Conservation (phyloP, 208 protist genomes). For the Herpetomonas tarakana region DNA sequence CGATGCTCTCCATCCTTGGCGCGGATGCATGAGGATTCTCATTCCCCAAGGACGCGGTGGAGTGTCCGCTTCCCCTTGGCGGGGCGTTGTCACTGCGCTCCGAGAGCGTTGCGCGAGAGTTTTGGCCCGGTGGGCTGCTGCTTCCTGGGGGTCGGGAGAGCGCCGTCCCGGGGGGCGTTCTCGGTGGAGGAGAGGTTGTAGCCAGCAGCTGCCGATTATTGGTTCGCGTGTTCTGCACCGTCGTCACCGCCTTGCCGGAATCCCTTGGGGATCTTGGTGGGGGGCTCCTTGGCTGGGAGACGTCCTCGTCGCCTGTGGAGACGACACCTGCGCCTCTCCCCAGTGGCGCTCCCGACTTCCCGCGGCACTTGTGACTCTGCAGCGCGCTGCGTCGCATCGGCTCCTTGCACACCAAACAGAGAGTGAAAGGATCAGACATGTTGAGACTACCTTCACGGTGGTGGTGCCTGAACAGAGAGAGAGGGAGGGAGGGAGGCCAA, state of each 20-base stretch:
- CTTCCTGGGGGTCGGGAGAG: too few relatives aligned
- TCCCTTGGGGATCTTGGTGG: not conserved
- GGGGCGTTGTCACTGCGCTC: too few relatives aligned
- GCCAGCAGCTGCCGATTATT: not conserved
- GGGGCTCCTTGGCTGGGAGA: too few relatives aligned
- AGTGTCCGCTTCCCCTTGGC: too few relatives aligned
- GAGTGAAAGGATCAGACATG: not conserved
- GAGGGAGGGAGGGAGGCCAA: not conserved
- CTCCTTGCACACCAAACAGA: not conserved
- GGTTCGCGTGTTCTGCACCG: not conserved
- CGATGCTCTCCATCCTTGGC: not conserved
- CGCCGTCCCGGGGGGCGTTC: too few relatives aligned
- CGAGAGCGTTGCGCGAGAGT: too few relatives aligned
- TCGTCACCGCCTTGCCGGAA: not conserved
- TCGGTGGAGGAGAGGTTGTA: not conserved
- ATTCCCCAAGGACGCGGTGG: not conserved
- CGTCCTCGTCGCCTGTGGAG: too few relatives aligned
- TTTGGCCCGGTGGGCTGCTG: too few relatives aligned
- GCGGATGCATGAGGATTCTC: not conserved
- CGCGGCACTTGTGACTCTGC: not conserved
- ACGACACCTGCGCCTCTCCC: not conserved
- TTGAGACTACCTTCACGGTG: not conserved
- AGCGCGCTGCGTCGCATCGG: slow-evolving; percentile 2
- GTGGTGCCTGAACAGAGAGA: not conserved
- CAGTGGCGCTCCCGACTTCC: not conserved